Base-by-base conservation (phyloP, 495 filamentous ascomycete genomes). In the Halenospora varia region DNA sequence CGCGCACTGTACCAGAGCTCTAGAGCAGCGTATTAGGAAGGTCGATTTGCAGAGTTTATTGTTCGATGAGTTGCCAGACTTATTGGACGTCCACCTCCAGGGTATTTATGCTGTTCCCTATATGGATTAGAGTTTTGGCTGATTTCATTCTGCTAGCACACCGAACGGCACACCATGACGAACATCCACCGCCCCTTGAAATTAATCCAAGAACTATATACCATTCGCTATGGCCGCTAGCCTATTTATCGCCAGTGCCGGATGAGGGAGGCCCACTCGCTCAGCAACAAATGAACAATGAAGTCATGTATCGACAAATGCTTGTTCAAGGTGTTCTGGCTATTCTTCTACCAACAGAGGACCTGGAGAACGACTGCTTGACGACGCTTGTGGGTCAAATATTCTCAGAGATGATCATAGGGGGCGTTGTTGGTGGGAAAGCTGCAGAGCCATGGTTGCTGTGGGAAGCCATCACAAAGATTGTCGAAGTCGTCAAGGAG, bases 281-380 rank as follows among this genome's bases (percentile, higher is more conserved):
- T 25, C 66, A 75, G 52, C 74, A 80, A 59, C 90, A 95, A 68
- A 73, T 71, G 49, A 78, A 87, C 49, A 92, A 93, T 67, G 92
- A 97, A 73, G 77, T 79, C 18, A 76, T 81, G 53, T 96, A 94
- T 73, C 84, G 90, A 67, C 88, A 90, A 65, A 71, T 96, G 60
- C 74, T 97, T 11, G 89, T 88, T 15, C 83, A 89, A 60, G 88
- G 84, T 3, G 78, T 88, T 45, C 73, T 98, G 45, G 87, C 90
- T 3, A 74, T 96, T 44, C 76, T 97, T 22, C 78, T 98, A 26
- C 94, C 94, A 3, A 94, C 89, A 17, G 92, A 97, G 67, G 92
- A 97, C 63, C 79, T 97, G 10, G 84, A 92, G 64, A 97, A 95
- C 70, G 81, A 77, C 48, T 96, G 90, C 67, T 73, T 97, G 64